phyloP scores from a whole-genome alignment of 2,329 filamentous ascomycete genomes.

The Pleurostoma richardsiae region DNA sequence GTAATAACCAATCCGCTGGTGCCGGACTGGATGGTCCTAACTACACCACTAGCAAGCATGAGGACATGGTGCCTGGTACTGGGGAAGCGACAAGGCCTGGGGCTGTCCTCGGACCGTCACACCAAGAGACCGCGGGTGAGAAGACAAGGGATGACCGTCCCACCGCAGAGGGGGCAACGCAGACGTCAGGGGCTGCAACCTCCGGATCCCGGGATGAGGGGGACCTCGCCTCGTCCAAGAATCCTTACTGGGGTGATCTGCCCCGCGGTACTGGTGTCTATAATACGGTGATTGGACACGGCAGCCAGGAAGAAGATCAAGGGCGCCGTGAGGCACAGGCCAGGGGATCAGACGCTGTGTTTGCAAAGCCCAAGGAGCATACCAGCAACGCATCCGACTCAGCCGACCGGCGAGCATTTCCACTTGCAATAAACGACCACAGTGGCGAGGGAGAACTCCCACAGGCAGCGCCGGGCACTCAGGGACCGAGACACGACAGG shows the following conservation, averaged over 20 bases:
- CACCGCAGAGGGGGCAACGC: background rate
- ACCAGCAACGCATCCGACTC: background rate
- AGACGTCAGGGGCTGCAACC: background rate
- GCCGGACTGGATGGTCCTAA: background rate
- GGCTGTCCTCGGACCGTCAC: background rate
- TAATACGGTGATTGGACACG: background rate
- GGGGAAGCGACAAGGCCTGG: background rate
- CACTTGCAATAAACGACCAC: background rate
- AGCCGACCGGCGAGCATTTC: background rate
- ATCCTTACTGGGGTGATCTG: constrained; percentile 14
- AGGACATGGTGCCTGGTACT: background rate
- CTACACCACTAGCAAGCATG: background rate
- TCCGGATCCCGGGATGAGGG: constrained; percentile 11
- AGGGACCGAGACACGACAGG: background rate
- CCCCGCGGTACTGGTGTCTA: background rate
- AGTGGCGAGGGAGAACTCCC: background rate
- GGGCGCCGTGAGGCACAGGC: background rate
- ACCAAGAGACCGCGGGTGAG: background rate
- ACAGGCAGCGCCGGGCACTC: background rate
- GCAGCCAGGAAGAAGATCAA: background rate
- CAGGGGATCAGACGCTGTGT: background rate
- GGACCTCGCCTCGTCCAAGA: constrained; percentile 28
- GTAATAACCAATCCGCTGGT: background rate
- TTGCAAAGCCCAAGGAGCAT: background rate
- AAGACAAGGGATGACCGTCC: background rate